Evolutionary conservation across 352 stramenopile species (phyloP).

Genomic region (Blastocystis sp.): DNA sequence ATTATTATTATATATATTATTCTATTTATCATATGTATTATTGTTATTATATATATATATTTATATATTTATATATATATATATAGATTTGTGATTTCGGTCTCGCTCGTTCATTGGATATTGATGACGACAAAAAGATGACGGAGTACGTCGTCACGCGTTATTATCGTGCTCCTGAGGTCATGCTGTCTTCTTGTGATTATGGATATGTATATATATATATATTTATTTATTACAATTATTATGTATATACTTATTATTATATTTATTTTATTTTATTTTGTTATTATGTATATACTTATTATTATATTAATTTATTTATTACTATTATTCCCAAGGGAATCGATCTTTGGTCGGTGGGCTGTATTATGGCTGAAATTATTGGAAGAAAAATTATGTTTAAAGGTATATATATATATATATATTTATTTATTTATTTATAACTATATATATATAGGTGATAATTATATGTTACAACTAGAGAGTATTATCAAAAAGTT

Average conservation of each 20-base stretch:
- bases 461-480: slow-evolving; percentile 75
- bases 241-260: too few species aligned
- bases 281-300: too few species aligned
- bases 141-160: slow-evolving; percentile 75
- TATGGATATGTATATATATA: too few species aligned
- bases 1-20: slow-evolving; percentile 42
- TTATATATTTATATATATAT: slow-evolving; percentile 31
- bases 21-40: too few species aligned
- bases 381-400: slow-evolving; percentile 87
- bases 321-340: too few species aligned
- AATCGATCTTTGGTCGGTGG: slow-evolving; percentile 84
- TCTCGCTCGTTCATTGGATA: slow-evolving; percentile 57
- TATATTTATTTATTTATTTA: too few species aligned
- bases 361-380: slow-evolving; percentile 97
- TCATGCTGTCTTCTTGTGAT: slow-evolving; percentile 89
- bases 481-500: slow-evolving; percentile 81
- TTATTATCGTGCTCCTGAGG: slow-evolving; percentile 73
- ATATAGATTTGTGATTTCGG: slow-evolving; percentile 75
- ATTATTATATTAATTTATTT: too few species aligned
- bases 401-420: slow-evolving; percentile 57
- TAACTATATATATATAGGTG: slow-evolving; percentile 20
- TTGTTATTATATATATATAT: neutral
- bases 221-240: too few species aligned
- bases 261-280: too few species aligned
- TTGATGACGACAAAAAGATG: slow-evolving; percentile 52